Evolutionary conservation across 2,329 filamentous ascomycete species (phyloP).

Genomic region (Xylaria sp.): DNA sequence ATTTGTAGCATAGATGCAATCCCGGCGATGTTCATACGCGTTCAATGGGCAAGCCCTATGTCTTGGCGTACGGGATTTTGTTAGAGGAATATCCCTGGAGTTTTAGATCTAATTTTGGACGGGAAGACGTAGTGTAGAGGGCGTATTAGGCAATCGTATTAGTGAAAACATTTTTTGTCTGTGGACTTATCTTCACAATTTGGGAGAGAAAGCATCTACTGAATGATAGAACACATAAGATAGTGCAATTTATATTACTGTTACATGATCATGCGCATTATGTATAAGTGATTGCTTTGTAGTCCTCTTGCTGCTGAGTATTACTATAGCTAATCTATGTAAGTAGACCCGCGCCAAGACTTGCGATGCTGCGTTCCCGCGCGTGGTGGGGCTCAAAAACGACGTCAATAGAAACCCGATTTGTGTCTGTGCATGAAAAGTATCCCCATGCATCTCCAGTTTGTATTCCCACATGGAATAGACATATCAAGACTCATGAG

Average conservation of each 20-base stretch:
- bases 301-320: neutral
- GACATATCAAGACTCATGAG: neutral
- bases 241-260: neutral
- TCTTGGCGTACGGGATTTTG: conserved; percentile 1
- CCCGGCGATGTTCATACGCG: neutral
- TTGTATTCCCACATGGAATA: neutral
- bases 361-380: neutral
- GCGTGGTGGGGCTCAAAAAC: too few relatives aligned
- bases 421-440: neutral
- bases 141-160: neutral
- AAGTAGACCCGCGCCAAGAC: conserved; percentile 2
- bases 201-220: neutral
- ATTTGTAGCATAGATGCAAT: neutral
- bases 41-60: neutral
- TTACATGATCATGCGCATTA: neutral
- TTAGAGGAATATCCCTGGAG: conserved; percentile 29
- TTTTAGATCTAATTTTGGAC: conserved; percentile 10
- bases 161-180: neutral
- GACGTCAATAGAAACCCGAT: conserved; percentile 2
- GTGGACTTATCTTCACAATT: neutral
- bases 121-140: neutral
- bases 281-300: neutral
- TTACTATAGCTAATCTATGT: neutral
- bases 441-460: neutral
- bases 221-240: neutral